phyloP scores from a whole-genome alignment of 2,329 filamentous ascomycete genomes.

The Aspergillus sp. region DNA sequence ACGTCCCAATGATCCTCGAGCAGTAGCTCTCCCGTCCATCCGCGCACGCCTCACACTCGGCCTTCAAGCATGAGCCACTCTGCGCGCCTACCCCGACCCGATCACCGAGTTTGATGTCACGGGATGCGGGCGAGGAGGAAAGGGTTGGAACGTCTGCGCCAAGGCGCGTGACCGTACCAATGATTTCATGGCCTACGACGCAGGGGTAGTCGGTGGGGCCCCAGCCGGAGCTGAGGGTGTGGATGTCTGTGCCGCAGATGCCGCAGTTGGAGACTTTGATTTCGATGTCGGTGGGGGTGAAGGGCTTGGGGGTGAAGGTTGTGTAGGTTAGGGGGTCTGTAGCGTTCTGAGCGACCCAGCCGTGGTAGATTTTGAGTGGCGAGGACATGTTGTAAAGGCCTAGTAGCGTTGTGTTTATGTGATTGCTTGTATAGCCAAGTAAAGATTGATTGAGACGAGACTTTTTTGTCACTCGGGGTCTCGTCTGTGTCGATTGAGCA shows the following conservation, averaged over 20 bases:
- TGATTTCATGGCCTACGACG: constrained; percentile 60
- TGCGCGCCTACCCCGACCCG: constrained; percentile 60
- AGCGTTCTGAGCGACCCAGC: constrained; percentile 34
- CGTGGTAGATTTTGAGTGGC: constrained; percentile 27
- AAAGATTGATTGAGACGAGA: background rate
- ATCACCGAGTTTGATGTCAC: constrained; percentile 52
- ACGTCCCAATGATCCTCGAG: constrained; percentile 29
- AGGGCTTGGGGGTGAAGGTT: constrained; percentile 35
- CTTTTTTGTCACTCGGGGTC: too few relatives aligned
- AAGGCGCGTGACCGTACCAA: constrained; percentile 52
- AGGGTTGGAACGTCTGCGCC: constrained; percentile 35
- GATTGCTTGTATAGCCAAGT: too few relatives aligned
- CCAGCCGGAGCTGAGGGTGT: constrained; percentile 50
- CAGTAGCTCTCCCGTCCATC: constrained; percentile 37
- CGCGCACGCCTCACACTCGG: constrained; percentile 37
- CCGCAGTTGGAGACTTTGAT: constrained; percentile 61
- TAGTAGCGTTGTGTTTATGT: too few relatives aligned
- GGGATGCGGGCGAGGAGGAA: constrained; percentile 17
- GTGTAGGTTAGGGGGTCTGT: constrained; percentile 26
- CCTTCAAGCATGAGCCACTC: constrained; percentile 45
- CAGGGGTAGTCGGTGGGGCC: constrained; percentile 38
- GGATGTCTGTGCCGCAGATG: constrained; percentile 58
- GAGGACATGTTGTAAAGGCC: background rate
- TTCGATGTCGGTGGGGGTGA: constrained; percentile 58
- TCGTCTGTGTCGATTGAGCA: too few relatives aligned